Base-by-base conservation (phyloP, 768 basidiomycete species). In the Termitomyces sp. region DNA sequence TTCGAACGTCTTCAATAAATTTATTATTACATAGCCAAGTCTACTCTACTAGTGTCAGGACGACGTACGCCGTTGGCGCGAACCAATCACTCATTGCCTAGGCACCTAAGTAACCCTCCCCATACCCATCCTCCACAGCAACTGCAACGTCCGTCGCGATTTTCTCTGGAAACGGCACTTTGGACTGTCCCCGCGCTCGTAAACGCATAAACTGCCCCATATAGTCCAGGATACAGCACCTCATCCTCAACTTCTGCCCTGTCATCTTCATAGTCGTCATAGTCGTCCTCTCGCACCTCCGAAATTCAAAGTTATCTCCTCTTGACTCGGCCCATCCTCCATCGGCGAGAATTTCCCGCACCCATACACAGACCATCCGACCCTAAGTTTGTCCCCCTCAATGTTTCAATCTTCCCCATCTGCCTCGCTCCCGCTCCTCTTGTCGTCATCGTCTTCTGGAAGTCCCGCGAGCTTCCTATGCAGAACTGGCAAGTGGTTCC, bases 161-260 rank as follows among this genome's bases (percentile, higher is more conserved):
- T 26, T 72, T 72, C 57, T 80, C 76, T 2, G 75, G 74, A 61
- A 74, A 72, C 5, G 66, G 69, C 0, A 69, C 72, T 4, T 67
- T 63, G 30, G 41, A 5, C 43, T 60, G 64, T 51, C 68, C 62
- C 76, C 72, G 74, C 1, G 62, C 57, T 35, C 71, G 70, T 1
- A n/a, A 95, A 93, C 4, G 84, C 78, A 63, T 88, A 94, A 70
- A 91, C 13, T 8, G 92, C 90, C 16, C 87, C 82, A 66, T 94
- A 94, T 1, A 88, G 59, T 0, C 92, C 92, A 0, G 91, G 88
- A 23, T 77, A 72, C 2, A 91, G 77, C 44, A 77, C 77, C 6
- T 77, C 78, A 16, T 75, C 76, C 7, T 72, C 74, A 43, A 8
- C 41, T n/a, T 23, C 23, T 1, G 63, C 64, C 56, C 69, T 69